Base-by-base conservation (phyloP, 2,329 filamentous ascomycete genomes). In the Fusarium luffae region DNA sequence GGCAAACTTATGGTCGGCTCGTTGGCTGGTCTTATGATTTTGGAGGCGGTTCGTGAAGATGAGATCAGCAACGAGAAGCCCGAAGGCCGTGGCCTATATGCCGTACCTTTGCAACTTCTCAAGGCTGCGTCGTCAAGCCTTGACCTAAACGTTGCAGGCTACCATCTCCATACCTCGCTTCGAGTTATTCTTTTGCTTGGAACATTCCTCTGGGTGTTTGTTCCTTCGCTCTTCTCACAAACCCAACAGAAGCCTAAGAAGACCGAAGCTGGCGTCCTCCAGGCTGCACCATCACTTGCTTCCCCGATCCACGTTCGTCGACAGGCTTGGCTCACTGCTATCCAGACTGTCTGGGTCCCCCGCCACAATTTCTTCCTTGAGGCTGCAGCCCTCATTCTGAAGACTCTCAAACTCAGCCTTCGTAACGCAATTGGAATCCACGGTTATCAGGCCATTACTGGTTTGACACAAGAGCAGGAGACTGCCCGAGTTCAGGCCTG, bases 1-100 rank as follows among this genome's bases (percentile, higher is more conserved):
- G 88, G 88, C 54, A 97, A 97, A 81, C 85, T 98, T 70, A 96
- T 98, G 93, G 90, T 98, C 7, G 95, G 95, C 43, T 95, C 94
- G 19, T 86, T 98, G 63, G 95, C 94, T 25, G 94, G 93, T 16
- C 84, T 98, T 19, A 97, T 98, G 94, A 86, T 98, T 34, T 82
- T 97, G 72, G 94, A 98, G 80, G 93, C 93, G 2, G 85, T 94
- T 58, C 85, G 86, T 37, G 87, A 92, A 77, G 82, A 90, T 71
- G 88, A 93, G 79, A 80, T 88, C 77, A 87, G 88, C 73, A 86
- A 85, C 48, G 89, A 92, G 52, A 85, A 85, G 2, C 84, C 89
- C 8, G 84, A 88, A 51, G 90, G 90, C 47, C 88, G 89, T 40
- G 92, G 92, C 4, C 84, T 94, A 16, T 86, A 89, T 65, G 87